These are phyloP conservation scores for Lactarius tabidus DNA, from an alignment of 768 basidiomycete species.

Conservation along the genomic window DNA sequence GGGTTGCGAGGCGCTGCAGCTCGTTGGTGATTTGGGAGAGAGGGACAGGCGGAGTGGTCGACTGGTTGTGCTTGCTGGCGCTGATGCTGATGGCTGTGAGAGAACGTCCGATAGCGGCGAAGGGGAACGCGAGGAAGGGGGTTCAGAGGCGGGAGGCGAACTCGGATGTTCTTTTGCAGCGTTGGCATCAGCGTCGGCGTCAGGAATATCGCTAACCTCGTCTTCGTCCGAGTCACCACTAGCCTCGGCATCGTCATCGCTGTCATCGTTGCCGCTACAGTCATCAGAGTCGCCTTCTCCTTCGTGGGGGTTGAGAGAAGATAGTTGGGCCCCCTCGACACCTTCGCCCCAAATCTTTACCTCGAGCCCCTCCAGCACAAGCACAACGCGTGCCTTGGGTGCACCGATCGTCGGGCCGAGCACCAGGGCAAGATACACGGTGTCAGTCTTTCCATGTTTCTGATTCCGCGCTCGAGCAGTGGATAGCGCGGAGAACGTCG, in stretches of 20 bases:
- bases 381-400: conserved; percentile 56
- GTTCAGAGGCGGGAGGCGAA: conserved; percentile 26
- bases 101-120: conserved; percentile 25
- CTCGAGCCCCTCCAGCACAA: conserved; percentile 63
- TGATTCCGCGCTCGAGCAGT: conserved; percentile 50
- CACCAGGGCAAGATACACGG: conserved; percentile 56
- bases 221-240: conserved; percentile 19
- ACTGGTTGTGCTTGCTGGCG: conserved; percentile 14
- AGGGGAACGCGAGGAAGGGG: conserved; percentile 31
- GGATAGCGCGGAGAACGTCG: conserved; percentile 70
- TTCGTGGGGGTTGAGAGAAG: conserved; percentile 9
- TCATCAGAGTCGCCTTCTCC: conserved; percentile 19
- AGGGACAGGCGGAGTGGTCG: conserved; percentile 21
- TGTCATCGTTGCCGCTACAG: conserved; percentile 16
- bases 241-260: conserved; percentile 13
- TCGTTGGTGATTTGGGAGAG: conserved; percentile 18
- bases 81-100: conserved; percentile 15
- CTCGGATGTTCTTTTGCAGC: conserved; percentile 2
- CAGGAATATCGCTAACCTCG: conserved; percentile 16
- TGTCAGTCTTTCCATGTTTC: conserved; percentile 22
- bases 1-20: conserved; percentile 6
- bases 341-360: conserved; percentile 36
- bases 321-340: not conserved
- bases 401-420: conserved; percentile 63
- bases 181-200: not conserved